These are phyloP conservation scores for Lachancea sp. DNA, from an alignment of 805 yeast species.

Conservation along the genomic window DNA sequence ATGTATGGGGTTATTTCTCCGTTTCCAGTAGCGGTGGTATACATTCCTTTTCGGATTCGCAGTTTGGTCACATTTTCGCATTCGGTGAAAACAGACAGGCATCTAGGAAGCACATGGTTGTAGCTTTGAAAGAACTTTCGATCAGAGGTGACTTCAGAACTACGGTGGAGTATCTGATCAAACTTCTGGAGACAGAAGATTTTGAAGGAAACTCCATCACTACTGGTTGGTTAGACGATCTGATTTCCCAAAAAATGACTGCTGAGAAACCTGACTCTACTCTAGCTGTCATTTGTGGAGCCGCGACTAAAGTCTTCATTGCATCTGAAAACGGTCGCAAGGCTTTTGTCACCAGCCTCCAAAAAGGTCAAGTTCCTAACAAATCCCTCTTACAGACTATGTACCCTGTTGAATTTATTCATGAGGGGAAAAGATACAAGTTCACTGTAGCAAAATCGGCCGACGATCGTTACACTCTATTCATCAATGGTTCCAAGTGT, in stretches of 20 bases:
- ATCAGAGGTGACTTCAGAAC: constrained; percentile 98
- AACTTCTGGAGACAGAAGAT: constrained; percentile 90
- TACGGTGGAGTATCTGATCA: constrained; percentile 93
- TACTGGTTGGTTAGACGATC: constrained; percentile 98
- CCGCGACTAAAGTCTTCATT: constrained; percentile 89
- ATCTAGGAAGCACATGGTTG: constrained; percentile 98
- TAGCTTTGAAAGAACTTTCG: constrained; percentile 91
- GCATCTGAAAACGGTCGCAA: constrained; percentile 63
- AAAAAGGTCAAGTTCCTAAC: constrained; percentile 92
- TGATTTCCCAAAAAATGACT: constrained; percentile 86
- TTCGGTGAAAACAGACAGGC: constrained; percentile 98
- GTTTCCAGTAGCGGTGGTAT: constrained; percentile 95
- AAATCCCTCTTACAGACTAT: constrained; percentile 76
- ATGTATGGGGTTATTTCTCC: constrained; percentile 99
- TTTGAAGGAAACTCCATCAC: constrained; percentile 95
- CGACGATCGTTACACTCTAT: constrained; percentile 74
- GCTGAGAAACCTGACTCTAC: constrained; percentile 94
- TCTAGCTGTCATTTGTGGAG: constrained; percentile 93
- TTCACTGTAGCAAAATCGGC: constrained; percentile 95
- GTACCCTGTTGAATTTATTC: constrained; percentile 90
- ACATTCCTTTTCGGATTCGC: constrained; percentile 97
- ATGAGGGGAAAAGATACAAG: constrained; percentile 87
- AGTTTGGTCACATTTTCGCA: constrained; percentile 98
- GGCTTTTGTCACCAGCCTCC: constrained; percentile 70
- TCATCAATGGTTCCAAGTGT: constrained; percentile 87